Base-by-base conservation (phyloP, 495 filamentous ascomycete species). In the Melanomma pulvis-pyrius region DNA sequence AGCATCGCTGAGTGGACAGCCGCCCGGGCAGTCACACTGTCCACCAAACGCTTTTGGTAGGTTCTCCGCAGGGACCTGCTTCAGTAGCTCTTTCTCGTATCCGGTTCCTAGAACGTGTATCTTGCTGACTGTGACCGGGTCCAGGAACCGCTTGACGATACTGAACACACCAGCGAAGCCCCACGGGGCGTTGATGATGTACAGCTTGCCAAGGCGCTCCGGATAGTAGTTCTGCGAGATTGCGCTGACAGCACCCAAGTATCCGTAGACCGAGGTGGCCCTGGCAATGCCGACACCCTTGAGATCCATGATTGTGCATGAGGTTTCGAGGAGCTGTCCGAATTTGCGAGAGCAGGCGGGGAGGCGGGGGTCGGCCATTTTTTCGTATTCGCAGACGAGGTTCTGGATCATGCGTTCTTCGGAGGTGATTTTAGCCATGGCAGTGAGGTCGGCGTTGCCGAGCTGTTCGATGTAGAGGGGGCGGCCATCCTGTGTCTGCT, bases 141-240 rank as follows among this genome's bases (percentile, higher is more conserved):
- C 94, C 53, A 98, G 82, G 83, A 96, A 97, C 24, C 83, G 82
- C 82, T 96, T 96, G 75, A 98, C 83, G 55, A 96, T 82, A 74
- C 78, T 85, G 82, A 94, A 98, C 54, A 89, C 90, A 67, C 79
- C 79, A 69, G 87, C 86, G 83, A 96, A 97, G 26, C 92, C 92
- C 92, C 92, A 97, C 30, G 92, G 93, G 19, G 93, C 91, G 81
- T 98, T 98, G 86, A 98, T 97, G 60, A 98, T 79, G 81, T 96
- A 98, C 65, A 98, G 81, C 73, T 90, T 90, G 53, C 88, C 88
- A 24, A 97, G 81, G 58, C 91, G 89, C 81, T 98, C 94, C 21
- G 94, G 94, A 82, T 98, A 98, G 87, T 98, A 97, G 85, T 97
- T 96, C 77, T 96, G 82, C 68, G 88, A 87, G 78, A 97, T 83